Evolutionary conservation across 2,329 filamentous ascomycete genomes (phyloP).

Genomic region (Fusarium pseudocircinatum): DNA sequence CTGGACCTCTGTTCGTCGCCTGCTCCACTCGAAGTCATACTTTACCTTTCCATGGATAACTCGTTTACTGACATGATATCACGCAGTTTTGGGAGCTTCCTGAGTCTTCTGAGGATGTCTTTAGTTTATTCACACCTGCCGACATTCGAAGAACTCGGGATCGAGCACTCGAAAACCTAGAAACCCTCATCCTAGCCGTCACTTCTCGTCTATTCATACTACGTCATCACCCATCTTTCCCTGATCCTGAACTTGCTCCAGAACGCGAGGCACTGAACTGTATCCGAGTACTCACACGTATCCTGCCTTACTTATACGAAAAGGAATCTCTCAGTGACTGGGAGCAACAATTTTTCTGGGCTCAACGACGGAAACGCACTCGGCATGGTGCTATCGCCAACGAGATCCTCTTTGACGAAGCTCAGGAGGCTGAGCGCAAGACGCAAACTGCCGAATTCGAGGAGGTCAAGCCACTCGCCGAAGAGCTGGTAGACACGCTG

Average conservation of each 20-base stretch:
- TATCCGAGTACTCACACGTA: conserved; percentile 85
- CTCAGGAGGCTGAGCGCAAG: conserved; percentile 60
- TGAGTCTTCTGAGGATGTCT: conserved; percentile 94
- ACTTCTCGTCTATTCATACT: conserved; percentile 84
- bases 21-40: conserved; percentile 16
- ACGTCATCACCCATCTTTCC: conserved; percentile 90
- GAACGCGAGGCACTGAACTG: conserved; percentile 95
- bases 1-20: conserved; percentile 83
- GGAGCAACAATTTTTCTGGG: conserved; percentile 97
- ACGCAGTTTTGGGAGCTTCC: conserved; percentile 94
- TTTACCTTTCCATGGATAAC: background rate
- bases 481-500: conserved; percentile 91
- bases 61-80: conserved; percentile 31
- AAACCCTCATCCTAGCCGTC: conserved; percentile 85
- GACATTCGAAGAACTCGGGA: conserved; percentile 91
- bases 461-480: conserved; percentile 85
- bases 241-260: conserved; percentile 83
- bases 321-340: conserved; percentile 82
- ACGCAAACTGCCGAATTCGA: conserved; percentile 73
- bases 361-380: conserved; percentile 74
- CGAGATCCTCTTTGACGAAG: conserved; percentile 87
- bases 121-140: conserved; percentile 90
- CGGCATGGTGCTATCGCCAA: conserved; percentile 71
- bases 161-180: conserved; percentile 84
- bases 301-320: conserved; percentile 93